Evolutionary conservation across 2,329 filamentous ascomycete genomes (phyloP).

Genomic region (Pyrenophora teres): DNA sequence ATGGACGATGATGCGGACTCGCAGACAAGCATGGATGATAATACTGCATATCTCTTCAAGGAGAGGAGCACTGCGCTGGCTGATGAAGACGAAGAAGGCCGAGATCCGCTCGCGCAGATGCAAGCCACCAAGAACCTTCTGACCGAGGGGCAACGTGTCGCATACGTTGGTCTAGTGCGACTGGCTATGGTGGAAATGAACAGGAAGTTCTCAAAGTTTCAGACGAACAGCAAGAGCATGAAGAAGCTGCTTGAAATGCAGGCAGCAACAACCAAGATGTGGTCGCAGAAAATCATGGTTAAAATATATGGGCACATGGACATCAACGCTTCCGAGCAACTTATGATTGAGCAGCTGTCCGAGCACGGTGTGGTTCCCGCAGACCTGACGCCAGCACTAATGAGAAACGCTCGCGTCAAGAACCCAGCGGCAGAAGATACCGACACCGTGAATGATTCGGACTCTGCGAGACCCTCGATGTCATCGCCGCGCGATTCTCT

Average conservation of each 20-base stretch:
- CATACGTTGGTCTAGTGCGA: constrained; percentile 89
- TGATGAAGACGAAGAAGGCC: constrained; percentile 74
- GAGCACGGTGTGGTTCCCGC: constrained; percentile 86
- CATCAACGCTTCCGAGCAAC: constrained; percentile 84
- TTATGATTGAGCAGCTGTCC: constrained; percentile 98
- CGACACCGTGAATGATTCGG: constrained; percentile 18
- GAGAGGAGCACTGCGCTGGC: constrained; percentile 65
- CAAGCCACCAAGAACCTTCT: constrained; percentile 94
- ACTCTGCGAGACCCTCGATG: constrained; percentile 42
- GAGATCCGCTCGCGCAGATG: constrained; percentile 87
- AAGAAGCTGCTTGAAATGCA: constrained; percentile 75
- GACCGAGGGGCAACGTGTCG: constrained; percentile 93
- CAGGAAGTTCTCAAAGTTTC: constrained; percentile 66
- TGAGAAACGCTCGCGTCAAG: constrained; percentile 89
- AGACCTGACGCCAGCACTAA: constrained; percentile 83
- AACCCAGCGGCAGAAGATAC: constrained; percentile 77
- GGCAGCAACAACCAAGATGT: constrained; percentile 85
- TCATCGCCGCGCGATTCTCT: constrained; percentile 37
- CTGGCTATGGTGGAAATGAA: constrained; percentile 80
- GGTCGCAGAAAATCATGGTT: constrained; percentile 98
- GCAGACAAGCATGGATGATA: constrained; percentile 94
- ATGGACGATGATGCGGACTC: constrained; percentile 94
- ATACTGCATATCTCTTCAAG: constrained; percentile 94
- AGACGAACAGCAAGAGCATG: constrained; percentile 64
- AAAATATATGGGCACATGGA: constrained; percentile 96